These are phyloP conservation scores for Microcyclosporella mali DNA, from an alignment of 2,329 filamentous ascomycete genomes.

Conservation along the genomic window DNA sequence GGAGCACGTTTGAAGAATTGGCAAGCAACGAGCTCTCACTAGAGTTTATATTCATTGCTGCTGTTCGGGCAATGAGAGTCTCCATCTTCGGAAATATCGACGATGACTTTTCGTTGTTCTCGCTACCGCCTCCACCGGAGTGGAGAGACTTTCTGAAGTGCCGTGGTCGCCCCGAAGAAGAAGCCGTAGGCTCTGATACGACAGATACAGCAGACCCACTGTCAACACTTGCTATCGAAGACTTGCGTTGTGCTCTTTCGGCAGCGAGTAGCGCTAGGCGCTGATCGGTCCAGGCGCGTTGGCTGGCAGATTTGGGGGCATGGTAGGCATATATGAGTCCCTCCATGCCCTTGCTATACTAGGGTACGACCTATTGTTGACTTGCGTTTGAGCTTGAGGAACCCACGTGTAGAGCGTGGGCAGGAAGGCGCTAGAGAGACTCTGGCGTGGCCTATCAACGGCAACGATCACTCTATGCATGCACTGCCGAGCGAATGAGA, in stretches of 20 bases:
- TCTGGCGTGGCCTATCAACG: too few relatives aligned
- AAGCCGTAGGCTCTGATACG: not conserved
- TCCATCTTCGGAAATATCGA: conserved; percentile 5
- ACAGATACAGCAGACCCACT: not conserved
- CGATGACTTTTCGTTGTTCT: too few relatives aligned
- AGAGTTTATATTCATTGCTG: not conserved
- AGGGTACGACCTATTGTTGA: too few relatives aligned
- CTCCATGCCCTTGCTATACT: conserved; percentile 2
- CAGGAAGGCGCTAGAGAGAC: too few relatives aligned
- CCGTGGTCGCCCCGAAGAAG: conserved; percentile 4
- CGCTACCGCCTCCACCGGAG: not conserved
- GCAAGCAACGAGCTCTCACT: not conserved
- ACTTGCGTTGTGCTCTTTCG: conserved; percentile 6
- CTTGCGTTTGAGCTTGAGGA: too few relatives aligned
- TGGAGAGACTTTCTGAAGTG: conserved; percentile 2
- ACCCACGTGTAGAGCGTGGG: too few relatives aligned
- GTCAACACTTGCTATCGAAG: too few relatives aligned
- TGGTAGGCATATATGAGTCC: conserved; percentile 16
- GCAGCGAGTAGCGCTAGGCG: conserved; percentile 12
- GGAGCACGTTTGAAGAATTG: not conserved
- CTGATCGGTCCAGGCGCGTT: conserved; percentile 12
- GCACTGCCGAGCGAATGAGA: too few relatives aligned
- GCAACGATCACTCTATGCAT: too few relatives aligned
- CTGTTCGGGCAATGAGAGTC: conserved; percentile 3
- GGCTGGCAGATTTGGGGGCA: conserved; percentile 16